A percentile compares a stretch with the other conserved stretches of the same genome.
Conservation (phyloP, 179 eudicot genomes). For the Nepenthes alata region DNA sequence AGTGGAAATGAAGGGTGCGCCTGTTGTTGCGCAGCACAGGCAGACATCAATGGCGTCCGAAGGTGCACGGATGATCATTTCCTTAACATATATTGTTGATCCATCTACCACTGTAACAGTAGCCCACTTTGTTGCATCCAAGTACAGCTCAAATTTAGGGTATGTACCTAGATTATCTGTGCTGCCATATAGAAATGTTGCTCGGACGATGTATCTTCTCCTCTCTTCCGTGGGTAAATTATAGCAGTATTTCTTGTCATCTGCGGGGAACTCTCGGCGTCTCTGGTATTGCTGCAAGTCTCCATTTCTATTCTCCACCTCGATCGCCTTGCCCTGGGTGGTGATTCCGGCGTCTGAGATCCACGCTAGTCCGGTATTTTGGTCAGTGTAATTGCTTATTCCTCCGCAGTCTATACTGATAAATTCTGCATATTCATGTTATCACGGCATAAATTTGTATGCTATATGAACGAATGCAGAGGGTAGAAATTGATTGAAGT, state of each 20-base stretch:
- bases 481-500: too few species aligned
- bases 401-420: constrained; percentile 94
- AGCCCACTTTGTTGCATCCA: constrained; percentile 92
- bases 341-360: constrained; percentile 48
- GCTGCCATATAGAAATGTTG: constrained; percentile 71
- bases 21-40: constrained; percentile 86
- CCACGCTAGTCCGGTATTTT: constrained; percentile 55
- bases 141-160: constrained; percentile 74
- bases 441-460: too few species aligned
- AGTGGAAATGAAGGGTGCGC: constrained; percentile 81
- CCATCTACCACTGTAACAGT: constrained; percentile 56
- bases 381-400: constrained; percentile 56
- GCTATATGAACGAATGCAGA: too few species aligned
- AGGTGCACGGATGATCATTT: constrained; percentile 85
- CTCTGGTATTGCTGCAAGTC: constrained; percentile 33
- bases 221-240: constrained; percentile 49
- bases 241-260: constrained; percentile 68
- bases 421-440: constrained; percentile 56
- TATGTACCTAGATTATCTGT: constrained; percentile 33
- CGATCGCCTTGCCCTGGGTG: constrained; percentile 36
- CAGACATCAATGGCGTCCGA: constrained; percentile 63
- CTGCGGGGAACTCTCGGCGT: constrained; percentile 71
- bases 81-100: constrained; percentile 47
- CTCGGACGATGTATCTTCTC: constrained; percentile 66
- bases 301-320: constrained; percentile 18